Percentiles rank a stretch among this genome's conserved stretches.
Evolutionary conservation across 176 grass and related monocot species (phyloP).

Genomic region (Rhynchospora tenuis): DNA sequence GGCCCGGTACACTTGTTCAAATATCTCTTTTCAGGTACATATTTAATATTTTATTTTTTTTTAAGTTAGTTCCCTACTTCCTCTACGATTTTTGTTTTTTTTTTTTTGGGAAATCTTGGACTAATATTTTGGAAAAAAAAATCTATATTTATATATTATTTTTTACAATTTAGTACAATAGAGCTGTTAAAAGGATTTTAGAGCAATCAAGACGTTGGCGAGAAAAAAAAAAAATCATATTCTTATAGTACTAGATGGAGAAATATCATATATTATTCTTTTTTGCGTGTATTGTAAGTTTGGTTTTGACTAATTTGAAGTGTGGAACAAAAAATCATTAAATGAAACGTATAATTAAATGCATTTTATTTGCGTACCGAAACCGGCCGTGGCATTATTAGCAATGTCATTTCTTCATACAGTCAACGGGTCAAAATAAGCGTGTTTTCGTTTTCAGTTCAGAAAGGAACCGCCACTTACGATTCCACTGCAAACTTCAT

Average conservation of each 20-base stretch:
- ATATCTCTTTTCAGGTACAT: slow-evolving; percentile 75
- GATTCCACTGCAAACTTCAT: neutral
- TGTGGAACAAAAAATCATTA: neutral
- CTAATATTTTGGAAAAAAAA: too few species aligned
- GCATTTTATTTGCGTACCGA: neutral
- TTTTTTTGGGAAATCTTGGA: neutral
- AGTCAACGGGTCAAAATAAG: neutral
- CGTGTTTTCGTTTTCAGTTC: neutral
- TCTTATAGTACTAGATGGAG: too few species aligned
- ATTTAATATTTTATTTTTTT: neutral
- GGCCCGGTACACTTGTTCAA: slow-evolving; percentile 64
- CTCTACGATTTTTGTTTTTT: neutral
- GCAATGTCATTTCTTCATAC: neutral
- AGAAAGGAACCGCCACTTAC: neutral
- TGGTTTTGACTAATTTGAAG: neutral
- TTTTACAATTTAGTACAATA: too few species aligned
- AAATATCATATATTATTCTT: too few species aligned
- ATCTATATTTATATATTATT: too few species aligned
- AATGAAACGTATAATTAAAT: neutral
- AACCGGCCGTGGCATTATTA: neutral
- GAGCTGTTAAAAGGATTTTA: too few species aligned
- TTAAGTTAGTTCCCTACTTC: neutral
- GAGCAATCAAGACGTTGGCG: too few species aligned
- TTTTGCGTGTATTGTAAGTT: neutral
- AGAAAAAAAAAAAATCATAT: too few species aligned